Evolutionary conservation across 768 basidiomycete species (phyloP), one percentile per base, ranked within the genome.

Genomic region (Lentinula boryana): DNA sequence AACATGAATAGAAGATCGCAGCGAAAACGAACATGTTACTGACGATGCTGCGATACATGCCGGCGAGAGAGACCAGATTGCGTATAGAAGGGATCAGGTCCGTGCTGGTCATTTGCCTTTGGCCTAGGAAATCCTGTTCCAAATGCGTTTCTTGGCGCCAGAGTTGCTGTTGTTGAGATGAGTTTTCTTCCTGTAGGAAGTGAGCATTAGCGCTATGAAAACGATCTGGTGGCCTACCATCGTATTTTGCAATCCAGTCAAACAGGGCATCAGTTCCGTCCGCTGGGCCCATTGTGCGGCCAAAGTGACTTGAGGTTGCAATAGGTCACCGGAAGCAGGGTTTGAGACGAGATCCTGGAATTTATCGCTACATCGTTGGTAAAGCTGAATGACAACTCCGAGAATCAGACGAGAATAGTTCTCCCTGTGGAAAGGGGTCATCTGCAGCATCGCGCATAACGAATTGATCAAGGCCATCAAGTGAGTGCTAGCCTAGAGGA

Each of bases 401-500:
- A 98, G 83, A 60, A 98, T 95, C 33, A 98, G 78, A n/a, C 93
- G 84, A 16, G 93, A 88, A 70, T 98, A 97, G 69, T 88, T 95
- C 72, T 98, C 96, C 62, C 88, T 83, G 68, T 98, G 96, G 75
- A 98, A 98, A 0, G 95, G 95, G 16, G 92, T 94, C 5, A 86
- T 88, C 60, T 86, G 83, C 18, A 97, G 83, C 93, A 98, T 96
- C 7, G 85, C 81, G 67, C 94, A 96, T 5, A 98, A 76, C 1
- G 92, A 95, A 67, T 95, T 95, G 68, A 96, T 89, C 48, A 98
- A 75, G 1, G 92, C 88, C 80, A 95, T 89, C 23, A 97, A 76
- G 64, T 93, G 86, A 4, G 88, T 91, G 68, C 84, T 86, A 21
- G 90, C 91, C 92, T 95, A 63, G 10, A 61, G n/a, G 46, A 18